Evolutionary conservation across 2,329 filamentous ascomycete genomes (phyloP).

Genomic region (Microsporum ferrugineum): DNA sequence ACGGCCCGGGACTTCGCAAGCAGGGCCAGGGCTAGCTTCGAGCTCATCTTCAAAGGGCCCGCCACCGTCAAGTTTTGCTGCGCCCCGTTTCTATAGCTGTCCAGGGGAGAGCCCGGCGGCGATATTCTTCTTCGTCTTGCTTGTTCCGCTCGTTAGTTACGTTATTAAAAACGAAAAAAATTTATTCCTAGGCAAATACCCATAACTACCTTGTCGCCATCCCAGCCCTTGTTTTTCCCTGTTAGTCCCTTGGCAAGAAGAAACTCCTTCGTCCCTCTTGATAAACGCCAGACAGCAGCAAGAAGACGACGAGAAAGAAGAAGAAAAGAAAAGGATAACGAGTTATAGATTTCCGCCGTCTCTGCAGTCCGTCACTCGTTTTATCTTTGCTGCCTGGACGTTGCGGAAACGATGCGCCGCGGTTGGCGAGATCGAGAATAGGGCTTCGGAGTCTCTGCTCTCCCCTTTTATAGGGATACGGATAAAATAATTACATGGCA

Average conservation of each 20-base stretch:
- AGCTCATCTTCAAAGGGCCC: background rate
- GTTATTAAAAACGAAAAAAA: too few species aligned
- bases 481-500: constrained; percentile 3
- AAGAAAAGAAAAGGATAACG: background rate
- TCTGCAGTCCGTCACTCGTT: background rate
- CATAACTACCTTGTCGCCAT: too few species aligned
- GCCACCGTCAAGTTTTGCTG: background rate
- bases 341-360: background rate
- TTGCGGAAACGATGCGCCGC: background rate
- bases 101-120: too few species aligned
- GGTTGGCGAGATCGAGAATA: background rate
- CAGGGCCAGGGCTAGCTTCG: background rate
- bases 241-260: background rate
- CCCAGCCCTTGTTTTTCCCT: too few species aligned
- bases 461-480: background rate
- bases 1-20: background rate
- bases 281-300: background rate
- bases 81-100: background rate
- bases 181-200: too few species aligned
- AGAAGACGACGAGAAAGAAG: background rate
- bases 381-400: background rate
- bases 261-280: too few species aligned
- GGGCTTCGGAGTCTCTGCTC: background rate
- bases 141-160: too few species aligned
- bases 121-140: too few species aligned